Percentiles rank a stretch among this genome's conserved stretches.
phyloP scores from a whole-genome alignment of 495 filamentous ascomycete genomes.

The Annulohypoxylon moriforme region DNA sequence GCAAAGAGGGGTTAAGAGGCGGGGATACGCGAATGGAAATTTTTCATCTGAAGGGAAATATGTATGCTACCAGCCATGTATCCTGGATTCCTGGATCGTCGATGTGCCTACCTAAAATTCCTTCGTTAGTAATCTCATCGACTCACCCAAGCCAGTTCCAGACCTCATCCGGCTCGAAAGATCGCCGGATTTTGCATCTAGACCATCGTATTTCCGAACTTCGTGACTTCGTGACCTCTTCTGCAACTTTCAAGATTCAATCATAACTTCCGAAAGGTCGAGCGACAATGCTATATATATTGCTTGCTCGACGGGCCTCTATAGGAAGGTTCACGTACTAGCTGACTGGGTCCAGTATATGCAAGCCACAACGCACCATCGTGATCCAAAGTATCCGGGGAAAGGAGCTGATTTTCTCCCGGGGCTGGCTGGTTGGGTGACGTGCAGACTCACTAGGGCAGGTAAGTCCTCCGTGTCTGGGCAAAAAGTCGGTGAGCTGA shows the following conservation, averaged over 20 bases:
- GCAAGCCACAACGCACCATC: slow-evolving; percentile 39
- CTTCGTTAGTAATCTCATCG: slow-evolving; percentile 36
- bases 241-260: not conserved
- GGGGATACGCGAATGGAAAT: slow-evolving; percentile 29
- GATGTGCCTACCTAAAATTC: slow-evolving; percentile 30
- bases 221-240: slow-evolving; percentile 16
- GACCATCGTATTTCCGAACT: slow-evolving; percentile 23
- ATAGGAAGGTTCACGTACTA: slow-evolving; percentile 13
- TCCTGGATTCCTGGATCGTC: slow-evolving; percentile 22
- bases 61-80: slow-evolving; percentile 4
- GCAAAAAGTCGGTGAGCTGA: slow-evolving; percentile 51
- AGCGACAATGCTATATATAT: slow-evolving; percentile 11
- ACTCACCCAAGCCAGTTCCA: slow-evolving; percentile 33
- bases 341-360: slow-evolving; percentile 27
- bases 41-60: slow-evolving; percentile 22
- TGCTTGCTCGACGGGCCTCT: not conserved
- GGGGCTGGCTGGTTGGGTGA: slow-evolving; percentile 40
- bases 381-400: slow-evolving; percentile 44
- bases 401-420: slow-evolving; percentile 35
- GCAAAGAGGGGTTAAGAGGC: slow-evolving; percentile 23
- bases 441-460: slow-evolving; percentile 42
- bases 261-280: not conserved
- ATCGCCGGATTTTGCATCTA: slow-evolving; percentile 29
- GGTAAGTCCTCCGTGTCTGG: slow-evolving; percentile 29
- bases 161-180: slow-evolving; percentile 27